Base-by-base conservation (phyloP, 140 eudicot species). In the Erigeron philadelphicus region DNA sequence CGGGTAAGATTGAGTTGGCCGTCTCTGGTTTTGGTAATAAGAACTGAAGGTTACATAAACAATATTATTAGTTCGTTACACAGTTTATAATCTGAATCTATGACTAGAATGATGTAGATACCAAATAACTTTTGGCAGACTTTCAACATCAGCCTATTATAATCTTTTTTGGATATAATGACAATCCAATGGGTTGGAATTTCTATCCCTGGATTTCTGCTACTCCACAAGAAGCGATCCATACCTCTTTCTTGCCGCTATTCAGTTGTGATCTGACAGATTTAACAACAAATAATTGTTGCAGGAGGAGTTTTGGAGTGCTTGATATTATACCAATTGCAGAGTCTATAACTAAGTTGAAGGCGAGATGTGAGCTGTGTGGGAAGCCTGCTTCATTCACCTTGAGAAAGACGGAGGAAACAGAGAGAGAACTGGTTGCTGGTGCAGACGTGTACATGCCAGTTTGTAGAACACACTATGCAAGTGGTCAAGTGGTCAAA, bases 391-490 rank as follows among this genome's bases (percentile, higher is more conserved):
- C 99, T 71, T 57, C 71, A n/a, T 94, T 94, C 66, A 94, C 97
- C 1, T 79, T 94, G 82, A 76, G 99, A 84, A 94, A 89, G 79
- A 89, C 95, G 0, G 87, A 83, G 61, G 99, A 94, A 64, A 94
- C 81, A 0, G 74, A 75, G 71, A 89, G 94, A 46, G 99, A 94
- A 77, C 60, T 94, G 52, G 93, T 94, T 70, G 99, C 87, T 35
- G 99, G 99, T 69, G 95, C 99, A 47, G 97, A 94, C 25, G 90
- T 85, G 9, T 94, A 94, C 79, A 94, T 94, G 99, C 99, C 99
- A 1, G 99, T 94, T 56, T 94, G 99, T 81, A 76, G 99, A 64
- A 82, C 83, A 56, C 99, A 94, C 75, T 89, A 94, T 65, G 84
- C 80, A 41, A 83, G 91, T 61, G 99, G 99, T 31, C 99, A 94